Evolutionary conservation across 2,329 filamentous ascomycete species (phyloP).

Genomic region (Aspergillus pseudoterreus): DNA sequence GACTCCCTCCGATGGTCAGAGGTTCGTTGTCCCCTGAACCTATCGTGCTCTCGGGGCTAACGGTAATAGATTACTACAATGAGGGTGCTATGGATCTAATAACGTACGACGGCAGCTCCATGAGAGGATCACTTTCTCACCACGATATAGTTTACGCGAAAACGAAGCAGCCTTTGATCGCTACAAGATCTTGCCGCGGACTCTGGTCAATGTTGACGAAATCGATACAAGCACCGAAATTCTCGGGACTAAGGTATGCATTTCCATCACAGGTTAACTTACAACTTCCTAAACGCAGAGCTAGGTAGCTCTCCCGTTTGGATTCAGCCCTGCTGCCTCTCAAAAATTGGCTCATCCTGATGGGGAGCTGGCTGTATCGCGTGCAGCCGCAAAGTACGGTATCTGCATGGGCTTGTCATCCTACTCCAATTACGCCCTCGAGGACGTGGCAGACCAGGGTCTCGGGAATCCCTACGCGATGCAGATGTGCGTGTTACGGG

Average conservation of each 20-base stretch:
- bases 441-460: slow-evolving; percentile 44
- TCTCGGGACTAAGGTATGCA: slow-evolving; percentile 36
- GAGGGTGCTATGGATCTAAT: slow-evolving; percentile 55
- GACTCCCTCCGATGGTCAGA: slow-evolving; percentile 38
- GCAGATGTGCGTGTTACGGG: slow-evolving; percentile 53
- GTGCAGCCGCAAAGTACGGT: slow-evolving; percentile 42
- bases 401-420: slow-evolving; percentile 49
- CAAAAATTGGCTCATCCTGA: slow-evolving; percentile 52
- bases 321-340: slow-evolving; percentile 53
- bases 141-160: slow-evolving; percentile 41
- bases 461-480: slow-evolving; percentile 49
- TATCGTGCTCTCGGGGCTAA: not conserved
- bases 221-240: slow-evolving; percentile 45
- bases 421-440: slow-evolving; percentile 45
- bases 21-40: slow-evolving; percentile 17
- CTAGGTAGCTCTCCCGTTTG: slow-evolving; percentile 48
- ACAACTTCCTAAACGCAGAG: not conserved
- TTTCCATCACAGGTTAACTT: not conserved
- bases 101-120: slow-evolving; percentile 31
- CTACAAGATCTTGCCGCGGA: slow-evolving; percentile 48
- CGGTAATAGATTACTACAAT: slow-evolving; percentile 53
- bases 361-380: slow-evolving; percentile 49
- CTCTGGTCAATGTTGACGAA: slow-evolving; percentile 44
- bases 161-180: slow-evolving; percentile 52
- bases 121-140: not conserved